Percentiles rank a stretch among this genome's conserved stretches.
Conservation (phyloP, 495 filamentous ascomycete species). For the Podospora appendiculata region DNA sequence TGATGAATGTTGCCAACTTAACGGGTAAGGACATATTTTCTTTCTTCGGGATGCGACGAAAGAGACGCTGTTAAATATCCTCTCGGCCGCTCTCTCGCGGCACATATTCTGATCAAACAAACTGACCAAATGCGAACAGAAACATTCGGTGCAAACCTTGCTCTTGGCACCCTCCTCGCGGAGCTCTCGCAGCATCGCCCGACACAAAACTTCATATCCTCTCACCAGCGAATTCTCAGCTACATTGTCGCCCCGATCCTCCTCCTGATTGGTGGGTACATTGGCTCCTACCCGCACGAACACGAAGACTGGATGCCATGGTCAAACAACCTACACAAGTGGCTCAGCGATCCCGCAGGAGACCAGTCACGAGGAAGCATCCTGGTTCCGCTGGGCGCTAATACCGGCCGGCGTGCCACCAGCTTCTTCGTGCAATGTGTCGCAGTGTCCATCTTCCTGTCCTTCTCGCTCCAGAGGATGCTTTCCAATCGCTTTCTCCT, state of each 20-base stretch:
- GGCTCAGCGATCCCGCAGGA: constrained; percentile 12
- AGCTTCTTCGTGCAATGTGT: constrained; percentile 49
- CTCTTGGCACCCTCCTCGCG: constrained; percentile 54
- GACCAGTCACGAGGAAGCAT: constrained; percentile 30
- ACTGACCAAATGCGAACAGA: constrained; percentile 24
- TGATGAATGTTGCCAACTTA: constrained; percentile 31
- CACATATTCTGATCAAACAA: too few relatives aligned
- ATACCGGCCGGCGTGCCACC: constrained; percentile 41
- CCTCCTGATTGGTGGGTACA: constrained; percentile 40
- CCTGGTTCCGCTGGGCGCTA: constrained; percentile 48
- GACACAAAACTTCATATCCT: constrained; percentile 43
- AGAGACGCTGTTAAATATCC: too few relatives aligned
- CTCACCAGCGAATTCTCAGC: constrained; percentile 36
- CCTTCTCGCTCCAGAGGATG: constrained; percentile 43
- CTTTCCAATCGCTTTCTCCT: constrained; percentile 50
- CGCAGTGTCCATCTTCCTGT: constrained; percentile 48
- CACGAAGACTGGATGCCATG: constrained; percentile 50
- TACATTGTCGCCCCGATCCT: constrained; percentile 39
- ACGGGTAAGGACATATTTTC: constrained; percentile 15
- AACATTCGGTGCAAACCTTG: constrained; percentile 50
- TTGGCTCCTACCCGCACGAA: constrained; percentile 54
- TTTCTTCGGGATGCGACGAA: too few relatives aligned
- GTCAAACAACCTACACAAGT: constrained; percentile 41
- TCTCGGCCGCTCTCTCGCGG: too few relatives aligned
- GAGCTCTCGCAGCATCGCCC: constrained; percentile 49